Percentiles rank a stretch among this genome's conserved stretches.
Conservation (phyloP, 2,329 filamentous ascomycete genomes). For the Aspergillus felis region DNA sequence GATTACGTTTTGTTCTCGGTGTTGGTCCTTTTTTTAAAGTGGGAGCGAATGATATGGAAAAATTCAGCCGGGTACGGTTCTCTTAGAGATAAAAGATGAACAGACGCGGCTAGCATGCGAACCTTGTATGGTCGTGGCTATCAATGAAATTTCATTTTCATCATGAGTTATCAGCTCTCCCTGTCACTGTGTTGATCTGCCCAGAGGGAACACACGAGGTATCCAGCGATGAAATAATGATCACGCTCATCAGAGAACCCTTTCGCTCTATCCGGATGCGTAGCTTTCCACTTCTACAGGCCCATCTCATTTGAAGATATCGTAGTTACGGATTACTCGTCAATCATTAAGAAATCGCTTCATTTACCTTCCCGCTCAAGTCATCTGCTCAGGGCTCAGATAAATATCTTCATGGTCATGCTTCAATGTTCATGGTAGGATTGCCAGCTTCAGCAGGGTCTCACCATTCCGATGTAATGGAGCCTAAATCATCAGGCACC, state of each 20-base stretch:
- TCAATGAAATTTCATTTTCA: slow-evolving; percentile 32
- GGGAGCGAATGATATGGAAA: slow-evolving; percentile 35
- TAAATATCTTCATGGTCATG: background rate
- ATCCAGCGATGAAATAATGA: background rate
- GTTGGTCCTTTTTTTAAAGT: slow-evolving; percentile 29
- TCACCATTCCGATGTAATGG: no score
- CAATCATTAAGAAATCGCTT: background rate
- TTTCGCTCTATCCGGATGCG: background rate
- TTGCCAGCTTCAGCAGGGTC: background rate
- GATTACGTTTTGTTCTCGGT: slow-evolving; percentile 31
- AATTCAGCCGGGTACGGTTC: slow-evolving; percentile 33
- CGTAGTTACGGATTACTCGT: background rate
- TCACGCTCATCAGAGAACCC: background rate
- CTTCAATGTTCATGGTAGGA: background rate
- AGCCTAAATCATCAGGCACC: background rate
- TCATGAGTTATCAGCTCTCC: slow-evolving; percentile 22
- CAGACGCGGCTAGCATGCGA: slow-evolving; percentile 30
- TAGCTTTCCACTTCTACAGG: background rate
- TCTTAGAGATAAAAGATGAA: slow-evolving; percentile 30
- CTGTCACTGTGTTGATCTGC: slow-evolving; percentile 6
- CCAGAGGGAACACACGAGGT: background rate
- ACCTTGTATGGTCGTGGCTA: slow-evolving; percentile 26
- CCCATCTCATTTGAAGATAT: background rate
- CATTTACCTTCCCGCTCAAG: background rate
- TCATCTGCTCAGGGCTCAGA: background rate